phyloP scores from a whole-genome alignment of 2,329 filamentous ascomycete species.

The Fusarium paranaense region DNA sequence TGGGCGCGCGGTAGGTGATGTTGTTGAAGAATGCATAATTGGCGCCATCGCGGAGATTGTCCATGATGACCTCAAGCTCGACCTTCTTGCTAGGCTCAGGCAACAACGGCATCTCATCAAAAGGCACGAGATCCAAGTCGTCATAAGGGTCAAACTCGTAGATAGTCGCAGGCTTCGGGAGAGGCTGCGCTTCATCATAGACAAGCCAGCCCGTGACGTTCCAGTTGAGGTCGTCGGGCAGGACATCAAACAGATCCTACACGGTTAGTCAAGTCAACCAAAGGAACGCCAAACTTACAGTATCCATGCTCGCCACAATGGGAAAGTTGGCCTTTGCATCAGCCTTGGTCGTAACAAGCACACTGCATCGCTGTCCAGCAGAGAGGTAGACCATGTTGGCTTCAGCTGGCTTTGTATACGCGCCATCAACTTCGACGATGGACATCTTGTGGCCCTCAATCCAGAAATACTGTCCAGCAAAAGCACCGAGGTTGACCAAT shows the following conservation, averaged over 20 bases:
- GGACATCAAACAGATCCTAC: slow-evolving; percentile 73
- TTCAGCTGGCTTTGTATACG: slow-evolving; percentile 71
- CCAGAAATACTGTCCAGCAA: slow-evolving; percentile 75
- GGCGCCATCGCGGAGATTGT: slow-evolving; percentile 70
- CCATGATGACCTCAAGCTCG: slow-evolving; percentile 72
- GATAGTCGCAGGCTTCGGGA: slow-evolving; percentile 65
- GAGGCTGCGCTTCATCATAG: slow-evolving; percentile 61
- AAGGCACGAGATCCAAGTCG: slow-evolving; percentile 77
- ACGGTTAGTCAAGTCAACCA: slow-evolving; percentile 12
- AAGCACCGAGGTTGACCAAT: slow-evolving; percentile 76
- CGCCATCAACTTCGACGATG: slow-evolving; percentile 79
- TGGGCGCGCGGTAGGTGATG: slow-evolving; percentile 78
- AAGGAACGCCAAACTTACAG: slow-evolving; percentile 52
- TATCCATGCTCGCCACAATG: slow-evolving; percentile 78
- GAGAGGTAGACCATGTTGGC: slow-evolving; percentile 74
- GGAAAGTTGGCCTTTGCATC: slow-evolving; percentile 72
- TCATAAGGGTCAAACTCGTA: slow-evolving; percentile 77
- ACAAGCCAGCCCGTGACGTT: slow-evolving; percentile 75
- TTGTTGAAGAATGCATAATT: slow-evolving; percentile 78
- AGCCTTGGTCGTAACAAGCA: slow-evolving; percentile 72
- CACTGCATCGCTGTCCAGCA: slow-evolving; percentile 74
- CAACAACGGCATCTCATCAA: slow-evolving; percentile 72
- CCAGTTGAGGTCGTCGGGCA: slow-evolving; percentile 76
- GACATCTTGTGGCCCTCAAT: slow-evolving; percentile 75
- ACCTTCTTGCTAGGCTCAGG: slow-evolving; percentile 72